Evolutionary conservation across 352 stramenopile genomes (phyloP).

Genomic region (Phytophthora pisi): DNA sequence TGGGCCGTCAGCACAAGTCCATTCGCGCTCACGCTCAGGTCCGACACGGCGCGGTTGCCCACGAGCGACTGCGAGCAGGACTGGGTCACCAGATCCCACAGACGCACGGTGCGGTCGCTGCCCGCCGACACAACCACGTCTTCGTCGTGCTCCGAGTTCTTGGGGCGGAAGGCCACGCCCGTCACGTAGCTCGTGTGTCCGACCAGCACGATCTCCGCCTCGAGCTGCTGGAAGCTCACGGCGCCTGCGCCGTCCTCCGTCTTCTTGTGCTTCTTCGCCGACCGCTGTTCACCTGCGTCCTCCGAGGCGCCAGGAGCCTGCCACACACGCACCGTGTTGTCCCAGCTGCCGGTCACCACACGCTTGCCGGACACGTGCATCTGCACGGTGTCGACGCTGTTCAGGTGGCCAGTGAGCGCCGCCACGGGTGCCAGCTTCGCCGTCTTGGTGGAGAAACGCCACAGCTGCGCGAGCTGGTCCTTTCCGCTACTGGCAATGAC

Average conservation of each 20-base stretch:
- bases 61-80: slow-evolving; percentile 74
- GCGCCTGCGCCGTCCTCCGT: slow-evolving; percentile 34
- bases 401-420: slow-evolving; percentile 74
- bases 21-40: slow-evolving; percentile 67
- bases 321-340: slow-evolving; percentile 89
- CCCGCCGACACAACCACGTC: slow-evolving; percentile 64
- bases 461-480: slow-evolving; percentile 78
- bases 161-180: slow-evolving; percentile 71
- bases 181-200: slow-evolving; percentile 84
- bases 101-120: slow-evolving; percentile 75
- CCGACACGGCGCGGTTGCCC: slow-evolving; percentile 77
- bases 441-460: slow-evolving; percentile 46
- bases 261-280: slow-evolving; percentile 81
- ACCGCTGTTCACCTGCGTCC: slow-evolving; percentile 35
- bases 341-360: slow-evolving; percentile 80
- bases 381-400: slow-evolving; percentile 77
- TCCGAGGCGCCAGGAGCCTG: slow-evolving; percentile 25
- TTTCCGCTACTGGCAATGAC: slow-evolving; percentile 80
- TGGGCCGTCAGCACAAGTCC: slow-evolving; percentile 80
- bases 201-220: slow-evolving; percentile 76
- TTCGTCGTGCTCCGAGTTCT: slow-evolving; percentile 43
- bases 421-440: slow-evolving; percentile 56
- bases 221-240: slow-evolving; percentile 70
- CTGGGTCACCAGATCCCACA: slow-evolving; percentile 84
- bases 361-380: slow-evolving; percentile 40